Conservation (phyloP, 2,329 filamentous ascomycete genomes). For the Fusarium temperatum region DNA sequence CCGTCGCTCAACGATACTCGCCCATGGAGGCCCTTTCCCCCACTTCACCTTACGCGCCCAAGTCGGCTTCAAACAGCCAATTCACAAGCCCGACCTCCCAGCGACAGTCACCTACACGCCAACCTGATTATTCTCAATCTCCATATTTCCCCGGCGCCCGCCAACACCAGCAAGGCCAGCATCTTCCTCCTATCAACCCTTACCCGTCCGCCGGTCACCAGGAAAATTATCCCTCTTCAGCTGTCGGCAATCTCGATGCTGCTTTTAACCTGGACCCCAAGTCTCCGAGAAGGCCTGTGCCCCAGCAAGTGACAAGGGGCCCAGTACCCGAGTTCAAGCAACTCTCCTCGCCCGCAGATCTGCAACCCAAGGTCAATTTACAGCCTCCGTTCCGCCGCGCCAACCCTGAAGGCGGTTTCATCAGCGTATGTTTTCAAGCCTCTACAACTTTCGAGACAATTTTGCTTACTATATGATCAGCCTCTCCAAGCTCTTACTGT, state of each 20-base stretch:
- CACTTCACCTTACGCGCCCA: constrained; percentile 76
- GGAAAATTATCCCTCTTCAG: constrained; percentile 77
- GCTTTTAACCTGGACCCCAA: constrained; percentile 67
- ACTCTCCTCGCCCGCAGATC: constrained; percentile 74
- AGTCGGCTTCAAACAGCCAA: constrained; percentile 69
- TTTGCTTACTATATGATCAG: constrained; percentile 55
- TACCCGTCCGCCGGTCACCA: constrained; percentile 68
- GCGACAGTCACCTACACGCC: constrained; percentile 82
- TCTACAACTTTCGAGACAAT: neutral
- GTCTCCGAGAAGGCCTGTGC: constrained; percentile 64
- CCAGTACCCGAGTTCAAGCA: constrained; percentile 90
- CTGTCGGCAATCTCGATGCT: constrained; percentile 75
- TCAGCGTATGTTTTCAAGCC: constrained; percentile 74
- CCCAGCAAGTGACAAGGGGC: constrained; percentile 62
- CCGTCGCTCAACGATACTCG: constrained; percentile 90
- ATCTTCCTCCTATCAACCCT: constrained; percentile 77
- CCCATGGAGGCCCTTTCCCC: constrained; percentile 93
- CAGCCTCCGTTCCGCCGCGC: constrained; percentile 93
- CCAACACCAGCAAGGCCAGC: constrained; percentile 61
- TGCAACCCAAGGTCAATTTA: constrained; percentile 83
- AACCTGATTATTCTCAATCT: constrained; percentile 67
- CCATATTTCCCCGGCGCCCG: constrained; percentile 62
- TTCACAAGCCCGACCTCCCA: constrained; percentile 61
- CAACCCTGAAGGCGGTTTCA: constrained; percentile 96
- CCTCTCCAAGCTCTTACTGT: constrained; percentile 94